Evolutionary conservation across 352 stramenopile genomes (phyloP), one percentile per base, ranked within the genome.

Genomic region (Aphanomyces euteiches): DNA sequence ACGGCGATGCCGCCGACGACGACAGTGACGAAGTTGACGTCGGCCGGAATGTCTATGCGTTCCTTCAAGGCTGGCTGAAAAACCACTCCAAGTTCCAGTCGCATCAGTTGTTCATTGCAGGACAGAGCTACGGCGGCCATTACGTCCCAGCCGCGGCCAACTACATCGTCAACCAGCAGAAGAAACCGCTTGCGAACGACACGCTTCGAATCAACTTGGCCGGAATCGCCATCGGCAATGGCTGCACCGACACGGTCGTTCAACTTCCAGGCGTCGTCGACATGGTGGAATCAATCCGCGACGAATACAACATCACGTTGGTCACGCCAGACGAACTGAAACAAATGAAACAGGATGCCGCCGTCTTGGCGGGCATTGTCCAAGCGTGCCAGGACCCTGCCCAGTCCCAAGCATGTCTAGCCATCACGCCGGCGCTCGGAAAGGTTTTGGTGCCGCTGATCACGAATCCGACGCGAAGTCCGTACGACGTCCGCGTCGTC

Each of bases 161-260:
- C 39, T 88, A 88, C 65, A 79, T 90, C 38, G 79, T 74, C 72
- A 40, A 77, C 69, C 81, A 77, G 58, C 75, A 80, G 50, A 17
- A 75, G 10, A 50, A 56, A 75, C 64, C 65, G 36, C 38, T 37
- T 0, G 15, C 77, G 19, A 36, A n/a, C 68, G 66, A 5, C 86
- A 77, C 67, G 60, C 72, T 48, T 7, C 47, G 74, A 61, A 80
- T 94, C 3, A 93, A 92, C 66, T 72, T 94, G 45, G 77, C 82
- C 43, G 86, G 86, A n/a, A 89, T 89, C 43, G 83, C 83, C 15
- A 92, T 94, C 53, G 86, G 86, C 17, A 94, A 94, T 64, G 80
- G 81, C 7, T 75, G 87, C 10, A 90, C 81, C 38, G 82, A 90
- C 70, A 81, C 80, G 36, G 72, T 78, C 1, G 74, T 84, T 28